Percentiles rank a stretch among this genome's conserved stretches.
Conservation (phyloP, 139 green algal species). For the Penium margaritaceum region DNA sequence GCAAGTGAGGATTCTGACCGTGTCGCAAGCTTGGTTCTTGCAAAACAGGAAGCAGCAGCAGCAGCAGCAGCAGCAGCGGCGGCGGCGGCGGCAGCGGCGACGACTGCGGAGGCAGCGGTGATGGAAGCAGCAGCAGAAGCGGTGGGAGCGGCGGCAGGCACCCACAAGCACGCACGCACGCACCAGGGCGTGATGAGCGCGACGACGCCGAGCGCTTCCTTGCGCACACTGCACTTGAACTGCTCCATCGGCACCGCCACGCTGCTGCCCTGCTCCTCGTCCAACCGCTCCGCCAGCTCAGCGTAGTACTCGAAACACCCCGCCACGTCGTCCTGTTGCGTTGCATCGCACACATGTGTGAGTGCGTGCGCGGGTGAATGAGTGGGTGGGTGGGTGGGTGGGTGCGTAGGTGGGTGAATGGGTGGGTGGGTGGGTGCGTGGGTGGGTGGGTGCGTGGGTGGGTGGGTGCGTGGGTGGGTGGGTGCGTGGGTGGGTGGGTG, state of each 20-base stretch:
- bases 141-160: background rate
- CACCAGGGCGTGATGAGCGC: slow-evolving; percentile 75
- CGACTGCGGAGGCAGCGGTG: background rate
- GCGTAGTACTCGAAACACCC: slow-evolving; percentile 65
- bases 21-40: too few relatives aligned
- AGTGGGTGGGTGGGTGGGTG: too few relatives aligned
- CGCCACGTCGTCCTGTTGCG: slow-evolving; percentile 47
- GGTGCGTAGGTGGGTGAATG: too few relatives aligned
- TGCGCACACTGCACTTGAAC: slow-evolving; percentile 39
- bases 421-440: too few relatives aligned
- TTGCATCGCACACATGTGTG: too few relatives aligned
- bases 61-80: background rate
- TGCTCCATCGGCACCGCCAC: slow-evolving; percentile 56
- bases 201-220: slow-evolving; percentile 64
- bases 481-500: too few relatives aligned
- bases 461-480: too few relatives aligned
- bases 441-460: too few relatives aligned
- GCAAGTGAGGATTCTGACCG: too few relatives aligned
- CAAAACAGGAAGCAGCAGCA: background rate
- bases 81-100: too few relatives aligned
- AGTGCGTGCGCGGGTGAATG: too few relatives aligned
- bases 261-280: slow-evolving; percentile 52
- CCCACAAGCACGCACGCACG: background rate
- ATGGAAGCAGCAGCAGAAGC: background rate
- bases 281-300: slow-evolving; percentile 70